Evolutionary conservation across 2,329 filamentous ascomycete species (phyloP), one percentile per base, ranked within the genome.

Genomic region (Trichophyton verrucosum): DNA sequence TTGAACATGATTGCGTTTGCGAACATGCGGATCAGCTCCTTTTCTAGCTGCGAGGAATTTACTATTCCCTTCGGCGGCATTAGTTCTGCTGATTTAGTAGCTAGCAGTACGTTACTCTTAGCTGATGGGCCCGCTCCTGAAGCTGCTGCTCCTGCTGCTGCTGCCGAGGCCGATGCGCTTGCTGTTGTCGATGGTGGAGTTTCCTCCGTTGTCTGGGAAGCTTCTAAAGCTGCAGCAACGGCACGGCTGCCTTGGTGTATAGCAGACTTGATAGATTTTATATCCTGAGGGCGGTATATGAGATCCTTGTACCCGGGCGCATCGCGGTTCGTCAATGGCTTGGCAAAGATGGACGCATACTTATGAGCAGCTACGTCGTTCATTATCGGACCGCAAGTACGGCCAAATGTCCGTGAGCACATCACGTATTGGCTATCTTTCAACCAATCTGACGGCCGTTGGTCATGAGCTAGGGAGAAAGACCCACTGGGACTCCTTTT

Each of bases 1-100:
- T 97, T 97, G 78, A 96, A 99, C 94, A 99, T 97, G 74, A 96
- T 88, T 17, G 94, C 92, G 69, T 97, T 97, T 66, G 91, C 90
- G 72, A 97, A 96, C 89, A 97, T 96, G 68, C 95, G 88, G 67
- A 95, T 89, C 9, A 97, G 78, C 72, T 97, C 92, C 66, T 91
- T 89, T 74, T 97, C 92, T 15, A 97, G 80, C 72, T 97, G 94
- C 1, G 87, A 85, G 58, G 88, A 91, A 73, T 97, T 97, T 73
- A 97, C 89, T 67, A 97, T 96, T 20, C 86, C 89, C 67, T 86
- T 89, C 0, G 94, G 92, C 1, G 92, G 89, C 1, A 92, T 80
- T 27, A 96, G 78, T 61, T 96, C 89, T 57, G 86, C 82, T 1
- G 83, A 87, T 61, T 88, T 81, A n/a, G 70, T 72, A 15, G 78